A percentile compares a stretch with the other conserved stretches of the same genome.
phyloP scores from a whole-genome alignment of 192 early-diverging fungal genomes.

The Rhizoclosmatium sp. region DNA sequence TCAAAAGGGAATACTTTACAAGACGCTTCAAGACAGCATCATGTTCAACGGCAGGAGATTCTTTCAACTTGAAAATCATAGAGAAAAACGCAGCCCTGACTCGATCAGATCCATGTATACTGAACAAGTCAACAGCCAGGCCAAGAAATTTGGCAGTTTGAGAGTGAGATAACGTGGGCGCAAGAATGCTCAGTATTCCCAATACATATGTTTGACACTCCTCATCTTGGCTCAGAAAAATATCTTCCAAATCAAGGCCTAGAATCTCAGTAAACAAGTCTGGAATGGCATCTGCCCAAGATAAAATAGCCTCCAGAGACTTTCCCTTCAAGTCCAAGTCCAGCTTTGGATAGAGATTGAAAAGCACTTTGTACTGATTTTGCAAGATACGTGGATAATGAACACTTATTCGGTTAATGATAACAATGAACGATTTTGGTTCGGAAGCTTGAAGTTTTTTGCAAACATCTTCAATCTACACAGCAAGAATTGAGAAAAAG shows the following conservation, averaged over 20 bases:
- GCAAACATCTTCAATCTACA: conserved; percentile 14
- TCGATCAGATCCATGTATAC: conserved; percentile 52
- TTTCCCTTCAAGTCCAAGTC: conserved; percentile 51
- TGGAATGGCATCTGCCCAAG: conserved; percentile 50
- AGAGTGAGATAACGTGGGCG: conserved; percentile 41
- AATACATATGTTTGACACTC: conserved; percentile 62
- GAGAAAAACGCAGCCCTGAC: conserved; percentile 53
- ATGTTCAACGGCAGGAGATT: neutral
- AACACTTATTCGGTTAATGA: conserved; percentile 48
- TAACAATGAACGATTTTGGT: conserved; percentile 42
- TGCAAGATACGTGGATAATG: conserved; percentile 41
- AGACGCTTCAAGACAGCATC: neutral
- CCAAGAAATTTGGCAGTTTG: conserved; percentile 62
- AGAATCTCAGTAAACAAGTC: conserved; percentile 66
- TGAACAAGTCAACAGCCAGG: conserved; percentile 56
- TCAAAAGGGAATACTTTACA: conserved; percentile 43
- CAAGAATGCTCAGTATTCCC: conserved; percentile 60
- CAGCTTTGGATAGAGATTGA: conserved; percentile 62
- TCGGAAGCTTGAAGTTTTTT: neutral
- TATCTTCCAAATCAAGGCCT: conserved; percentile 56
- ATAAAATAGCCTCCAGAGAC: conserved; percentile 64
- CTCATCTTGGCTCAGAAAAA: conserved; percentile 67
- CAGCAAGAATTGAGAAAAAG: neutral
- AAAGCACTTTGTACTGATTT: conserved; percentile 41
- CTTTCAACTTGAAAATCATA: conserved; percentile 35